A percentile compares a stretch with the other conserved stretches of the same genome.
phyloP scores from a whole-genome alignment of 2,329 filamentous ascomycete species.

The Lomentospora prolificans region DNA sequence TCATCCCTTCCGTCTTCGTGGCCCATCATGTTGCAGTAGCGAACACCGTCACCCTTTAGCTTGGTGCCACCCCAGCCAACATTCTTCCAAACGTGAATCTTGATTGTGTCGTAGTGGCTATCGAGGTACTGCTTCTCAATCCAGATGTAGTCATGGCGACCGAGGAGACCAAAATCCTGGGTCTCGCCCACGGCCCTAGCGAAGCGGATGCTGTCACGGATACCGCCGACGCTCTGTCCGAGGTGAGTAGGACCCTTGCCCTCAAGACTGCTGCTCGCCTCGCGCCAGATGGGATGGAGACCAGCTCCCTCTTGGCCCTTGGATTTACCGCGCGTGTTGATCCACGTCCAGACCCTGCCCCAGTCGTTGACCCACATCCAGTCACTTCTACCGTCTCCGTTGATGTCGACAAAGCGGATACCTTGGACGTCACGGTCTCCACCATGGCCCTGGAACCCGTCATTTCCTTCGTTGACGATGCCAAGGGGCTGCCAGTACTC shows the following conservation, averaged over 20 bases:
- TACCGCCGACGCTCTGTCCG: conserved; percentile 2
- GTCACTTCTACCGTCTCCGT: conserved; percentile 7
- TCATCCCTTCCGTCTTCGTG: conserved; percentile 13
- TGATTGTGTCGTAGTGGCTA: not conserved
- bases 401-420: conserved; percentile 20
- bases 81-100: conserved; percentile 13
- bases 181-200: conserved; percentile 12
- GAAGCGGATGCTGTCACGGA: conserved; percentile 12
- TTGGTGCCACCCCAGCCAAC: conserved; percentile 12
- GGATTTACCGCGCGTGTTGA: conserved; percentile 13
- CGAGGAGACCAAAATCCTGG: not conserved
- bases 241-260: conserved; percentile 10
- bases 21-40: conserved; percentile 12
- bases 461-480: not conserved
- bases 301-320: conserved; percentile 9
- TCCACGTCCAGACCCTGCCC: conserved; percentile 16
- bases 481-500: conserved; percentile 23
- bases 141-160: conserved; percentile 12
- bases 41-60: conserved; percentile 9
- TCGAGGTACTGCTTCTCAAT: not conserved
- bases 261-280: not conserved
- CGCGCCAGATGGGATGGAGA: conserved; percentile 1
- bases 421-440: conserved; percentile 18
- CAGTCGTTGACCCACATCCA: conserved; percentile 18
- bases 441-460: not conserved